Evolutionary conservation across 805 yeast genomes (phyloP).

Genomic region (Nakazawaea wickerhamii): DNA sequence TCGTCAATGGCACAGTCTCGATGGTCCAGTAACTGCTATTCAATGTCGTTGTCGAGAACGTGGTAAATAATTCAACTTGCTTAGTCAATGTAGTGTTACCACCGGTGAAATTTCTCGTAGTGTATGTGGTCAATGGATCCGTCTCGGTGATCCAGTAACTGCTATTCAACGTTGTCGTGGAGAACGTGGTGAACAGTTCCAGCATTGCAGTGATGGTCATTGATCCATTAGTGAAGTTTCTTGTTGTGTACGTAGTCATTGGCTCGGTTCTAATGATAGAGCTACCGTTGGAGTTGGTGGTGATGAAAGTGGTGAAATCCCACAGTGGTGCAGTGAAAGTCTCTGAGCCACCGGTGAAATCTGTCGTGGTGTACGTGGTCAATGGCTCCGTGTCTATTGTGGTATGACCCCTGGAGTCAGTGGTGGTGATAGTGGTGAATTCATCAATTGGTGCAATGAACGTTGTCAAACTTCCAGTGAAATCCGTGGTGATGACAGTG

Average conservation of each 20-base stretch:
- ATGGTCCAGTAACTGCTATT: neutral
- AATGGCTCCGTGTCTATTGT: neutral
- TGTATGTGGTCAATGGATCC: neutral
- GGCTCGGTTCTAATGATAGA: neutral
- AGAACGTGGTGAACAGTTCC: neutral
- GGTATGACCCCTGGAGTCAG: neutral
- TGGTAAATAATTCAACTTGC: neutral
- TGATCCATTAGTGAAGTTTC: neutral
- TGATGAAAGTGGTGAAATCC: neutral
- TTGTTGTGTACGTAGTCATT: neutral
- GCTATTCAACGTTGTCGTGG: neutral
- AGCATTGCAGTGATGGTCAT: neutral
- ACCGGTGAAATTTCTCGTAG: neutral
- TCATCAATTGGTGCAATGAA: conserved; percentile 1
- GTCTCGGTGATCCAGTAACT: neutral
- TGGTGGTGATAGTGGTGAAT: conserved; percentile 2
- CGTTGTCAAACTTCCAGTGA: neutral
- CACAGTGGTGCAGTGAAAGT: neutral
- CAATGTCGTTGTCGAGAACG: neutral
- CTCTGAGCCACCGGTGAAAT: neutral
- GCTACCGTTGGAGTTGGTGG: neutral
- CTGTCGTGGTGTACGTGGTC: neutral
- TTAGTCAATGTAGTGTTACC: neutral
- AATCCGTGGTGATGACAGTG: neutral
- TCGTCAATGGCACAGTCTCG: neutral